Evolutionary conservation across 495 filamentous ascomycete genomes (phyloP).

Genomic region (Aspergillus nanangensis): DNA sequence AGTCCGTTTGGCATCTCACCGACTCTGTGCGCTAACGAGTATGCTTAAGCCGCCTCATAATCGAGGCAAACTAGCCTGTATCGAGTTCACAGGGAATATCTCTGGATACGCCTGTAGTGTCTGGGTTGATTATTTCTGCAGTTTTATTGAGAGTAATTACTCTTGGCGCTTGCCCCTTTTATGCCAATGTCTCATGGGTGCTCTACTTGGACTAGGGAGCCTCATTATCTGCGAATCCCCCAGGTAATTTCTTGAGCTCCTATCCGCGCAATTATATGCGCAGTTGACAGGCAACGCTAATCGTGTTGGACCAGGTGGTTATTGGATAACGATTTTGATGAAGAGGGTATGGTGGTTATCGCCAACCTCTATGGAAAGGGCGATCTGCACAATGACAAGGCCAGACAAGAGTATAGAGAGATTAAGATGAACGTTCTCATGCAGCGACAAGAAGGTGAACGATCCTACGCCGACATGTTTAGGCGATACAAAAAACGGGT

Average conservation of each 20-base stretch:
- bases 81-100: slow-evolving; percentile 97
- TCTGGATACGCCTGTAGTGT: slow-evolving; percentile 92
- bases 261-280: neutral
- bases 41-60: slow-evolving; percentile 75
- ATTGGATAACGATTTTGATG: slow-evolving; percentile 94
- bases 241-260: slow-evolving; percentile 57
- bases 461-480: slow-evolving; percentile 94
- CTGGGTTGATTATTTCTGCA: slow-evolving; percentile 98
- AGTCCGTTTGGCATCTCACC: neutral
- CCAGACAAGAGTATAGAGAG: slow-evolving; percentile 90
- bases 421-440: slow-evolving; percentile 97
- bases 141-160: slow-evolving; percentile 76
- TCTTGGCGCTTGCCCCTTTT: slow-evolving; percentile 89
- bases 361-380: slow-evolving; percentile 95
- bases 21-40: slow-evolving; percentile 10
- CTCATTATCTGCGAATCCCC: slow-evolving; percentile 95
- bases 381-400: slow-evolving; percentile 87
- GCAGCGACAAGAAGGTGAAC: slow-evolving; percentile 88
- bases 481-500: slow-evolving; percentile 85
- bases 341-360: slow-evolving; percentile 96
- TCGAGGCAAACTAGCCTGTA: slow-evolving; percentile 90
- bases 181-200: slow-evolving; percentile 93
- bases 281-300: neutral
- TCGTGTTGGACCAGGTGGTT: slow-evolving; percentile 65
- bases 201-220: slow-evolving; percentile 76